A percentile compares a stretch with the other conserved stretches of the same genome.
Conservation (phyloP, 805 yeast species). For the Ogataea henricii region DNA sequence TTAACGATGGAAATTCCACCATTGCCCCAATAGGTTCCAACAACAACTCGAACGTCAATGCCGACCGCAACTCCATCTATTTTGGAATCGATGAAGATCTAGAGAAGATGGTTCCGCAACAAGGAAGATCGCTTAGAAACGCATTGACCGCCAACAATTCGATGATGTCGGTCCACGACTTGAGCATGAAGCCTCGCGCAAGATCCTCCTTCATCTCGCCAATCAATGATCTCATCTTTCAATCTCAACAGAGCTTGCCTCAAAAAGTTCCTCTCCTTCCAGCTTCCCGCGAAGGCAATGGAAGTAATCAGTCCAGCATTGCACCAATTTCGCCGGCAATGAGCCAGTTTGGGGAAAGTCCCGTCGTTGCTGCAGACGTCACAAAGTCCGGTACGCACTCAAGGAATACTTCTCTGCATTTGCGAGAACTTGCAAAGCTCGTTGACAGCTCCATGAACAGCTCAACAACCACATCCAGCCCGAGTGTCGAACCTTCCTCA, state of each 20-base stretch:
- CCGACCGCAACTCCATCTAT: slow-evolving; percentile 14
- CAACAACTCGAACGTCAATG: neutral
- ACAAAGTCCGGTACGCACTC: neutral
- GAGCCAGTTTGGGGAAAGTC: neutral
- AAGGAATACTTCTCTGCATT: slow-evolving; percentile 7
- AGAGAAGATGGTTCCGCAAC: slow-evolving; percentile 19
- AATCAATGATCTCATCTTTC: slow-evolving; percentile 26
- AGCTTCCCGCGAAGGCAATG: neutral
- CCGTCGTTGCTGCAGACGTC: neutral
- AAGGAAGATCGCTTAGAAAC: slow-evolving; percentile 24
- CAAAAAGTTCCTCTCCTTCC: slow-evolving; percentile 6
- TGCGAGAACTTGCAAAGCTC: slow-evolving; percentile 17
- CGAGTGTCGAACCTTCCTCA: neutral
- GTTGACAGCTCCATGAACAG: slow-evolving; percentile 10
- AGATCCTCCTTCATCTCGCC: slow-evolving; percentile 32
- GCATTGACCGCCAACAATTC: slow-evolving; percentile 15
- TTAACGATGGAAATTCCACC: slow-evolving; percentile 9
- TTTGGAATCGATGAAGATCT: slow-evolving; percentile 16
- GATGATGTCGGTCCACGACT: slow-evolving; percentile 1
- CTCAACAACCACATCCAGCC: slow-evolving; percentile 1
- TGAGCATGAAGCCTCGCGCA: slow-evolving; percentile 7
- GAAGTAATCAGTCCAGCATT: neutral
- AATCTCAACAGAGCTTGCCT: slow-evolving; percentile 10
- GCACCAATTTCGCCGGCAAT: neutral
- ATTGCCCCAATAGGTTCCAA: slow-evolving; percentile 2